A percentile compares a stretch with the other conserved stretches of the same genome.
Evolutionary conservation across 257 asterid species (phyloP).

Genomic region (Nicotiana obtusifolia): DNA sequence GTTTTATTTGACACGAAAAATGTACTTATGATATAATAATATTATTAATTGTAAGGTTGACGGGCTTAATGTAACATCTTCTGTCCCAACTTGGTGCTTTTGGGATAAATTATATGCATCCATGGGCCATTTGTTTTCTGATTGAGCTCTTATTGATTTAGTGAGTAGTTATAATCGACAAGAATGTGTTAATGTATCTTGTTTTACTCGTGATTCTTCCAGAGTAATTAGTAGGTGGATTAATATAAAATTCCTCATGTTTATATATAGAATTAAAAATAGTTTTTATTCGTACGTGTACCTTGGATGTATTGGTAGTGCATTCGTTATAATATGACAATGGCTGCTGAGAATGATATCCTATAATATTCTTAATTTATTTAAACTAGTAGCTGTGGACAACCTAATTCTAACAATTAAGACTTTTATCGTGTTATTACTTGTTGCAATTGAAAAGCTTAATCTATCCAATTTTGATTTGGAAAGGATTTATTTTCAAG

Average conservation of each 20-base stretch:
- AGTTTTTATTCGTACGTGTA: neutral
- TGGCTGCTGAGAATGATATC: neutral
- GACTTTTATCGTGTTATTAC: neutral
- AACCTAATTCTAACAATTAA: neutral
- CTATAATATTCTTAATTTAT: neutral
- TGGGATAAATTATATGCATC: neutral
- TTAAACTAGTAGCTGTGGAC: neutral
- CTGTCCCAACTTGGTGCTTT: neutral
- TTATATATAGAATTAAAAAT: neutral
- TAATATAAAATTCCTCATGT: neutral
- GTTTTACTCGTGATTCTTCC: neutral
- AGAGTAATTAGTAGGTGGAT: neutral
- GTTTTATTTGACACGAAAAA: slow-evolving; percentile 18
- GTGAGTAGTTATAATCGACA: neutral
- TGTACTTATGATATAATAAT: neutral
- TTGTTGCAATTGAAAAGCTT: neutral
- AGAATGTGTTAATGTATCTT: neutral
- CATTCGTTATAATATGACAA: neutral
- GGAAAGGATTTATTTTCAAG: neutral
- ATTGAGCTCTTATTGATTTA: neutral
- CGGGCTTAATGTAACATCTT: slow-evolving; percentile 6
- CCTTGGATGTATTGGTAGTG: neutral
- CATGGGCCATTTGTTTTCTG: neutral
- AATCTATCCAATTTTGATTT: neutral
- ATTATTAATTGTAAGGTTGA: neutral